Evolutionary conservation across 1,284 basidiomycete species (phyloP), one percentile per base, ranked within the genome.

Genomic region (Cutaneotrichosporon sp.): DNA sequence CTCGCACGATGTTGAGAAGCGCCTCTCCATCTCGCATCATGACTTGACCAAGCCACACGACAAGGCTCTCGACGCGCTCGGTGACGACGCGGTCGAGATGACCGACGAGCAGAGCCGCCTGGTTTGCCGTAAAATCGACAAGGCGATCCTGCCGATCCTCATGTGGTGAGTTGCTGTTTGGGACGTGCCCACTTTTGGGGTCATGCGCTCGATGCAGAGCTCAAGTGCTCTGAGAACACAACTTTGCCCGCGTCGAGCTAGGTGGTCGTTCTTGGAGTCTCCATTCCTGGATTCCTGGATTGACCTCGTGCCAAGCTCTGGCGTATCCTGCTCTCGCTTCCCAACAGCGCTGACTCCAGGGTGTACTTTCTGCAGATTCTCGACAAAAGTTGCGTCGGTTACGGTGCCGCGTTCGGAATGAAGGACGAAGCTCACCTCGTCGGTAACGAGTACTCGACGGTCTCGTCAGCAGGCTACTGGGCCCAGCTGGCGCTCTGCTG

Each of bases 331-430:
- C 26, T 26, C 26, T 26, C 26, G 26, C 26, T 26, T 26, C 3
- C 26, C 1, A 26, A 26, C 26, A 26, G 10, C 21, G 50, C 30
- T 38, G 21, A 59, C 46, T 34, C 5, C 58, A 59, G 58, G 58
- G 73, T 77, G 18, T 77, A 77, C 65, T 75, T 77, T 66, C 68
- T 77, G 21, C 76, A 78, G 60, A 77, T 77, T 55, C 65, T 78
- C 46, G 78, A 79, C 70, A 79, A 79, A 66, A 60, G 58, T 46
- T 64, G 62, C 36, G 73, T 72, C 57, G 68, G 69, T 18, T 67
- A 70, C 34, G 67, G 64, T 18, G 67, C 67, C 0, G 61, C 67
- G 4, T 69, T 72, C 62, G 74, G 62, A 30, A 58, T 63, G 62
- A 52, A 58, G 49, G 63, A 64, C 11, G 70, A 74, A 59, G 65